Evolutionary conservation across 345 rosid genomes (phyloP).

Genomic region (Turritis glabra): DNA sequence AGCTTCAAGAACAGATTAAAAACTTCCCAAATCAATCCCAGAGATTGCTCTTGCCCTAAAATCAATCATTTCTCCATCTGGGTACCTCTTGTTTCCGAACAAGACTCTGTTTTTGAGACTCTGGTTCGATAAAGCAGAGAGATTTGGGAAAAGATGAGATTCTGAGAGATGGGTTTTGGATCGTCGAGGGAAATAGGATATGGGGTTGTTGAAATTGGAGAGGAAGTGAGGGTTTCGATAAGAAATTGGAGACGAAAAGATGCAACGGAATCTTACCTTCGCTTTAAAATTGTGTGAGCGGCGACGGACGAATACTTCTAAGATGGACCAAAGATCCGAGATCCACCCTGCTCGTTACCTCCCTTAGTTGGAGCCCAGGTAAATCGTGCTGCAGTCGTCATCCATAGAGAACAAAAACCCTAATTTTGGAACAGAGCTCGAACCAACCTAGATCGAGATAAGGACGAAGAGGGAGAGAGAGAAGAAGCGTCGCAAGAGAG

Average conservation of each 20-base stretch:
- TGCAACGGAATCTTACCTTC: too few species aligned
- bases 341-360: too few species aligned
- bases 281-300: too few species aligned
- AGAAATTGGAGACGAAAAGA: slow-evolving; percentile 54
- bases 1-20: slow-evolving; percentile 79
- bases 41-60: slow-evolving; percentile 58
- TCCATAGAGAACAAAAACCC: too few species aligned
- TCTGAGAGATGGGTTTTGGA: slow-evolving; percentile 57
- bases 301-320: too few species aligned
- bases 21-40: slow-evolving; percentile 68
- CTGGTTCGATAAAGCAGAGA: slow-evolving; percentile 38
- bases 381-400: too few species aligned
- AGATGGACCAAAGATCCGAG: too few species aligned
- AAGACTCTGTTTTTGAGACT: slow-evolving; percentile 46
- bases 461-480: too few species aligned
- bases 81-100: slow-evolving; percentile 31
- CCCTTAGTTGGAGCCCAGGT: too few species aligned
- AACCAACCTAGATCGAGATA: too few species aligned
- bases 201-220: slow-evolving; percentile 43
- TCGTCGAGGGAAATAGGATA: slow-evolving; percentile 44
- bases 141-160: slow-evolving; percentile 42
- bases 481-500: too few species aligned
- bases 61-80: slow-evolving; percentile 42
- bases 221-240: slow-evolving; percentile 45
- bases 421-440: too few species aligned